Percentiles rank a stretch among this genome's conserved stretches.
Conservation (phyloP, 2,329 filamentous ascomycete species). For the Stenocarpella maydis region DNA sequence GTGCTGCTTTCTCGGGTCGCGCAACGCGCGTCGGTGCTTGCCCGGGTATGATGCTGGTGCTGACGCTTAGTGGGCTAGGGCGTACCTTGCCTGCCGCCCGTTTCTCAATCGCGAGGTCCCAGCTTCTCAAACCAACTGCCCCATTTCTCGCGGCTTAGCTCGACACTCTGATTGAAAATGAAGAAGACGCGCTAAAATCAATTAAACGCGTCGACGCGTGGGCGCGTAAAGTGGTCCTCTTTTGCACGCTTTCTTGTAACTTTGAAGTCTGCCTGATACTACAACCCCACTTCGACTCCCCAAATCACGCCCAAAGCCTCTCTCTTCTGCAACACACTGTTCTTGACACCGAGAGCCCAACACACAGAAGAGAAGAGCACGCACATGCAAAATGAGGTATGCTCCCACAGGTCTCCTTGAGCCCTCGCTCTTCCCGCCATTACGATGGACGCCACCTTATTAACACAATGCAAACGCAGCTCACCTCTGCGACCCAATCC, state of each 20-base stretch:
- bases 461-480: constrained; percentile 55
- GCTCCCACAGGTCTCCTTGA: not conserved
- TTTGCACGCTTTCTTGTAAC: constrained; percentile 1
- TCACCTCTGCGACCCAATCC: constrained; percentile 84
- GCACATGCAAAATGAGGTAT: constrained; percentile 33
- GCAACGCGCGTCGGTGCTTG: constrained; percentile 27
- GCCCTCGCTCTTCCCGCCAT: not conserved
- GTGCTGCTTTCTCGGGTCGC: not conserved
- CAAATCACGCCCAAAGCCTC: not conserved
- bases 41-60: not conserved
- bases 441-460: no score
- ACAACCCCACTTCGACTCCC: constrained; percentile 4
- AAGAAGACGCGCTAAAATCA: constrained; percentile 39
- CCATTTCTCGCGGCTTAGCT: fast-evolving
- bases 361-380: constrained; percentile 5
- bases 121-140: not conserved
- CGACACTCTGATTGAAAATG: not conserved
- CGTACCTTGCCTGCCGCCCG: not conserved
- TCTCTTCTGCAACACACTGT: not conserved
- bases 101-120: not conserved
- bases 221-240: constrained; percentile 30
- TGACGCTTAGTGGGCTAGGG: not conserved
- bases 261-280: constrained; percentile 9
- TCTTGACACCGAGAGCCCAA: not conserved
- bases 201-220: constrained; percentile 32